phyloP scores from a whole-genome alignment of 257 asterid genomes.

The Solanum chmielewskii region DNA sequence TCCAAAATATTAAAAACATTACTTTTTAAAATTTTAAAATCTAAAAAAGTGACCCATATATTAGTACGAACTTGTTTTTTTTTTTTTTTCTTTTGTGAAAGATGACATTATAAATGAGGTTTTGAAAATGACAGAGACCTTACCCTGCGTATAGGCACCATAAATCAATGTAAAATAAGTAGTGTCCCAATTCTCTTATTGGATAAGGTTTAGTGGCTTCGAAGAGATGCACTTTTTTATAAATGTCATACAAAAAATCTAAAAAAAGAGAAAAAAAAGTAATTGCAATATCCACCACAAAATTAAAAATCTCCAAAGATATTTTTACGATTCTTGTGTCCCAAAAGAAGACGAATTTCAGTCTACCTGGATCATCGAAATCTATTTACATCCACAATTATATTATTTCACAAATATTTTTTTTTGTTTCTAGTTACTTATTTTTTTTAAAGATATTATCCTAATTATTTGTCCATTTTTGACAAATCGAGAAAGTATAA shows the following conservation, averaged over 20 bases:
- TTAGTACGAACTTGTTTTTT: too few relatives aligned
- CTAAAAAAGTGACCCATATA: not conserved
- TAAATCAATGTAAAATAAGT: not conserved
- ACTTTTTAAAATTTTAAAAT: too few relatives aligned
- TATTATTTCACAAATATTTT: not conserved
- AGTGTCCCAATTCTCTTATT: not conserved
- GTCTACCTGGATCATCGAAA: not conserved
- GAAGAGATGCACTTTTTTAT: not conserved
- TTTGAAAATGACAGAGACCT: not conserved
- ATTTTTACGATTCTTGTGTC: not conserved
- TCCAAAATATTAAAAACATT: too few relatives aligned
- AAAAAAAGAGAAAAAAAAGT: not conserved
- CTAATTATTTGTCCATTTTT: too few relatives aligned
- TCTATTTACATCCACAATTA: not conserved
- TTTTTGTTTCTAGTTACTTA: too few relatives aligned
- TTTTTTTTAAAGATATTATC: too few relatives aligned
- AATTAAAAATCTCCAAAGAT: not conserved
- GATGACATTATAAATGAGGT: not conserved
- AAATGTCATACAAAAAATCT: not conserved
- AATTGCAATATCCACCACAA: not conserved
- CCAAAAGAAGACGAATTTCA: not conserved
- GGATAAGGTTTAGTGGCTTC: not conserved
- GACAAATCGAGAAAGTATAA: too few relatives aligned
- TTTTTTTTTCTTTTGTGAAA: too few relatives aligned
- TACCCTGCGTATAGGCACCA: not conserved